Percentiles rank a stretch among this genome's conserved stretches.
phyloP scores from a whole-genome alignment of 148 eudicot species.

The Rheum nobile region DNA sequence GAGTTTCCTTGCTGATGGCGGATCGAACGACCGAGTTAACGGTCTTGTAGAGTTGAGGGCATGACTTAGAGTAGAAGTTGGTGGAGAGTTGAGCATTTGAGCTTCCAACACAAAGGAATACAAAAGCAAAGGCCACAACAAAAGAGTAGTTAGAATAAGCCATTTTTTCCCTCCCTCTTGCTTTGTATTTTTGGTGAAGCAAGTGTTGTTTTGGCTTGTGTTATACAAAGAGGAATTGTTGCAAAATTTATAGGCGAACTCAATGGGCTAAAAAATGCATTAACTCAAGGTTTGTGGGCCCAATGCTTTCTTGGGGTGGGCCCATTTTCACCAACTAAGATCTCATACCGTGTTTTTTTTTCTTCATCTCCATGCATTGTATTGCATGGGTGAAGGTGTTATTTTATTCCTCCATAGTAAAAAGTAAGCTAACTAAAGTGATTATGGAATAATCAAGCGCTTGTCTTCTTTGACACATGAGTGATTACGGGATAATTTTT shows the following conservation, averaged over 20 bases:
- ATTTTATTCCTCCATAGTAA: background rate
- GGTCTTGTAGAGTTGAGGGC: slow-evolving; percentile 43
- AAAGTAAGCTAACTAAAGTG: background rate
- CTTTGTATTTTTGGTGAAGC: background rate
- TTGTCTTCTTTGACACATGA: background rate
- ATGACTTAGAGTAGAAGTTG: slow-evolving; percentile 49
- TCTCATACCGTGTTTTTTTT: background rate
- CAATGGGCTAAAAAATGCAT: background rate
- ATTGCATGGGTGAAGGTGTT: background rate
- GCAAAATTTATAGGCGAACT: slow-evolving; percentile 10
- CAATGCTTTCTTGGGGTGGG: background rate
- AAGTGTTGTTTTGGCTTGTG: background rate
- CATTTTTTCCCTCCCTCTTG: slow-evolving; percentile 16
- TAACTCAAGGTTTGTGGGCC: background rate
- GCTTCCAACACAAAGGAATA: slow-evolving; percentile 28
- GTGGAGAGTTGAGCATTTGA: slow-evolving; percentile 65
- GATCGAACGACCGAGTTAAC: slow-evolving; percentile 37
- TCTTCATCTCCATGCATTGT: background rate
- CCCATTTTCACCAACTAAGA: background rate
- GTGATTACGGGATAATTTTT: background rate
- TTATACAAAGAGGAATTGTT: slow-evolving; percentile 9
- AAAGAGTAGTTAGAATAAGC: slow-evolving; percentile 23
- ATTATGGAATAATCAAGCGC: background rate
- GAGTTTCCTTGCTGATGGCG: slow-evolving; percentile 52
- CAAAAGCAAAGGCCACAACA: slow-evolving; percentile 17